Conservation (phyloP, 805 yeast species). For the Starmerella kuoi region DNA sequence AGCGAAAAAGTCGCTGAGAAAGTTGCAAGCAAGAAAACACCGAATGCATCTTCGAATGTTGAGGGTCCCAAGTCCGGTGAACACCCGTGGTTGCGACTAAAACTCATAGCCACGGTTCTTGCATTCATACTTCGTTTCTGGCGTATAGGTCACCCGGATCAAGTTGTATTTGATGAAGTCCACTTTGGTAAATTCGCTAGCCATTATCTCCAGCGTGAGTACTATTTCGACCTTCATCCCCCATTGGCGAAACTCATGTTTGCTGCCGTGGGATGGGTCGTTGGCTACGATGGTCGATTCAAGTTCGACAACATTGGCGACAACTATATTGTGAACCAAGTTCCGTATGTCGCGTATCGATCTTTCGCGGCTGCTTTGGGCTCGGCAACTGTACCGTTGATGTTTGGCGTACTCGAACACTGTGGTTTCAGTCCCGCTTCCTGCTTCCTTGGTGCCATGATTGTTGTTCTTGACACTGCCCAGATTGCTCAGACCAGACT, state of each 20-base stretch:
- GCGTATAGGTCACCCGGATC: constrained; percentile 70
- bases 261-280: constrained; percentile 74
- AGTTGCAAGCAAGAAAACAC: no score
- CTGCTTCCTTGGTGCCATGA: constrained; percentile 68
- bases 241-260: constrained; percentile 91
- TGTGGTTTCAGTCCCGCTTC: constrained; percentile 60
- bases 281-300: constrained; percentile 80
- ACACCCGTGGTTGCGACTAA: constrained; percentile 3
- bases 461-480: constrained; percentile 55
- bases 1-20: not conserved
- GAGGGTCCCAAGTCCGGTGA: no score
- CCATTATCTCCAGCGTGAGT: constrained; percentile 74
- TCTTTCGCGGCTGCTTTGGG: constrained; percentile 76
- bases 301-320: constrained; percentile 69
- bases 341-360: constrained; percentile 70
- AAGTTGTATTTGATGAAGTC: constrained; percentile 77
- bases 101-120: constrained; percentile 34
- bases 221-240: constrained; percentile 94
- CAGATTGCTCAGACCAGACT: constrained; percentile 79
- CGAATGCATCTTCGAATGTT: no score
- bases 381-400: constrained; percentile 72
- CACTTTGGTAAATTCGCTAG: constrained; percentile 96
- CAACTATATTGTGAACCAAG: constrained; percentile 60
- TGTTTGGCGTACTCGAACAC: constrained; percentile 67
- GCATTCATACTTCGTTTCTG: constrained; percentile 65